Conservation (phyloP, 495 filamentous ascomycete species). For the Thozetella sp. region DNA sequence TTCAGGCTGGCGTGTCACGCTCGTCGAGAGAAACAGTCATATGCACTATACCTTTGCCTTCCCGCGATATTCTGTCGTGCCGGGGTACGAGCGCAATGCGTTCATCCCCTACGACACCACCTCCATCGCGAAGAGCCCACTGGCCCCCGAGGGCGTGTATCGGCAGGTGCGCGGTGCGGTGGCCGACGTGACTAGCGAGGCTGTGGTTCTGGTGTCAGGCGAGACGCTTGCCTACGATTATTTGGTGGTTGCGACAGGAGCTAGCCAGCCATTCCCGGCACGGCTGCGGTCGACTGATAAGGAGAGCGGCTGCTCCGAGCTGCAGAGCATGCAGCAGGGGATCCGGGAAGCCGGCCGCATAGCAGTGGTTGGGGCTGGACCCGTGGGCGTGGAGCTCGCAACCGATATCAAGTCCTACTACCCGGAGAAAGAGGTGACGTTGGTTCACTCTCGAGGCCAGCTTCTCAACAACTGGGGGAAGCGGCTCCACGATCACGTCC, state of each 20-base stretch:
- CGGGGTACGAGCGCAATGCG: constrained; percentile 18
- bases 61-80: constrained; percentile 29
- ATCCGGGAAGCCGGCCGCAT: constrained; percentile 44
- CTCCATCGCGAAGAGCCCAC: background rate
- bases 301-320: constrained; percentile 19
- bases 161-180: constrained; percentile 21
- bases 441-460: constrained; percentile 57
- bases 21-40: constrained; percentile 52
- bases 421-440: constrained; percentile 56
- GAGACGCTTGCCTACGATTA: constrained; percentile 49
- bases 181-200: constrained; percentile 13
- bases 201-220: constrained; percentile 13
- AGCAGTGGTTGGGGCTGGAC: constrained; percentile 61
- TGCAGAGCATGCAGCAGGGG: constrained; percentile 8
- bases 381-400: constrained; percentile 63
- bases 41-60: constrained; percentile 48
- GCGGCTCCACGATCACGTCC: constrained; percentile 46
- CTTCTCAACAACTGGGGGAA: constrained; percentile 56
- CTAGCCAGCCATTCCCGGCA: constrained; percentile 49
- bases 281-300: constrained; percentile 41
- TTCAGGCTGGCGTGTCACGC: constrained; percentile 39
- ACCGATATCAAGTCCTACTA: constrained; percentile 61
- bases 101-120: constrained; percentile 34
- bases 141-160: constrained; percentile 20
- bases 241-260: constrained; percentile 52